phyloP scores from a whole-genome alignment of 2,329 filamentous ascomycete genomes.

The Penicillium vulpinum region DNA sequence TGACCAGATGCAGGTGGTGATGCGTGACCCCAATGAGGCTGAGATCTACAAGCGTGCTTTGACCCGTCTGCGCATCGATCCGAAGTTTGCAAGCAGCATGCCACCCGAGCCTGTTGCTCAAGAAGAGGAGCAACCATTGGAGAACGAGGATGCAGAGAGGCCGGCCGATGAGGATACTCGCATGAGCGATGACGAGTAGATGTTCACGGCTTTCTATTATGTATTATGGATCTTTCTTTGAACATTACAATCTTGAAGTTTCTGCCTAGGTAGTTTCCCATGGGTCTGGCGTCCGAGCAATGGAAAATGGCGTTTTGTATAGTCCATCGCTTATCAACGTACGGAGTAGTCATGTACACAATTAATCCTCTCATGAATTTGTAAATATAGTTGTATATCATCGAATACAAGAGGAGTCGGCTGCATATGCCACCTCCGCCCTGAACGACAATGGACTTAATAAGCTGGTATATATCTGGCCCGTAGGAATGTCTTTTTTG shows the following conservation, averaged over 20 bases:
- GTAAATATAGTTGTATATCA: not conserved
- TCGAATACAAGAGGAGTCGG: too few species aligned
- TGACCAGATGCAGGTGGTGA: constrained; percentile 54
- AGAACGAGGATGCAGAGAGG: constrained; percentile 14
- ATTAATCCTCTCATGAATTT: not conserved
- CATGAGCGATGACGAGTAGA: constrained; percentile 23
- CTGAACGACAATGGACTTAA: too few species aligned
- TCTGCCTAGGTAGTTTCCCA: constrained; percentile 3
- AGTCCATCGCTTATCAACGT: not conserved
- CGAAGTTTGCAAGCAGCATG: constrained; percentile 41
- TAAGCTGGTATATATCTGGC: too few species aligned
- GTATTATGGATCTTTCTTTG: constrained; percentile 8
- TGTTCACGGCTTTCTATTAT: not conserved
- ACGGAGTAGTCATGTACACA: not conserved
- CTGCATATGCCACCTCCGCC: too few species aligned
- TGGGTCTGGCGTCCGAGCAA: constrained; percentile 12
- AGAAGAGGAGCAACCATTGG: constrained; percentile 15
- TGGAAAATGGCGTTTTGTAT: constrained; percentile 11
- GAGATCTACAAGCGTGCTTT: constrained; percentile 51
- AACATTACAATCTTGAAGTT: constrained; percentile 6
- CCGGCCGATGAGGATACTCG: constrained; percentile 24
- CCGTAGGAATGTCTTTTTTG: too few species aligned
- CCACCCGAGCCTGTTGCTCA: constrained; percentile 26
- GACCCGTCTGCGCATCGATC: constrained; percentile 49
- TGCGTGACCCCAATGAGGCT: constrained; percentile 52